phyloP scores from a whole-genome alignment of 106 monocot genomes.

The Dioscorea alata region DNA sequence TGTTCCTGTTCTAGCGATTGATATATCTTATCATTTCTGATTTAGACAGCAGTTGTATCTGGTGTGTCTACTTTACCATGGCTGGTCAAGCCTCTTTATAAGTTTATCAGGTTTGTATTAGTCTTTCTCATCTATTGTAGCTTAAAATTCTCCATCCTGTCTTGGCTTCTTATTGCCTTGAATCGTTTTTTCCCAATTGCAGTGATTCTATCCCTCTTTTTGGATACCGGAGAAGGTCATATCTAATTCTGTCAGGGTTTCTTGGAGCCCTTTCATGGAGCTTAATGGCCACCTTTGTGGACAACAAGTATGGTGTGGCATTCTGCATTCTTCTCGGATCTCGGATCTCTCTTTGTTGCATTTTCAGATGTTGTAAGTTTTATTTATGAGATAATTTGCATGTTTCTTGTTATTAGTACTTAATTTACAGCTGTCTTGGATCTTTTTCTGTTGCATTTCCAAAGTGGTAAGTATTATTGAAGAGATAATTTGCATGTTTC shows the following conservation, averaged over 20 bases:
- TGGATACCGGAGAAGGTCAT: slow-evolving; percentile 95
- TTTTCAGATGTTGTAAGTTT: slow-evolving; percentile 96
- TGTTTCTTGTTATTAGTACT: no score
- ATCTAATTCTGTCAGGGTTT: slow-evolving; percentile 85
- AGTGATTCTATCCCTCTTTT: slow-evolving; percentile 97
- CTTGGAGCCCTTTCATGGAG: slow-evolving; percentile 96
- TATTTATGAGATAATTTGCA: no score
- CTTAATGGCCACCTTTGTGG: slow-evolving; percentile 85
- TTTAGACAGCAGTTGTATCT: slow-evolving; percentile 92
- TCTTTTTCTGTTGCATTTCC: slow-evolving; percentile 98
- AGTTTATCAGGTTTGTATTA: slow-evolving; percentile 79
- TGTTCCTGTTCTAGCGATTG: neutral
- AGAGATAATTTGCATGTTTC: no score
- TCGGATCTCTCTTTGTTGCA: slow-evolving; percentile 96
- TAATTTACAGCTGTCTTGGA: slow-evolving; percentile 24
- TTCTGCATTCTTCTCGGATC: slow-evolving; percentile 83
- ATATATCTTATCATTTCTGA: slow-evolving; percentile 11
- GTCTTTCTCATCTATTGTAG: neutral
- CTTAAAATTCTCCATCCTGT: neutral
- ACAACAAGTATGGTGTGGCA: slow-evolving; percentile 77
- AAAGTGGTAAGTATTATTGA: slow-evolving; percentile 68
- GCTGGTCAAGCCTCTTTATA: slow-evolving; percentile 95
- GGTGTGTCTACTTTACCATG: slow-evolving; percentile 91
- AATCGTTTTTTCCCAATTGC: slow-evolving; percentile 8
- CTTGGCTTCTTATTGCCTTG: neutral